Percentiles rank a stretch among this genome's conserved stretches.
Conservation (phyloP, 108 stramenopile genomes). For the Skeletonema costatum region DNA sequence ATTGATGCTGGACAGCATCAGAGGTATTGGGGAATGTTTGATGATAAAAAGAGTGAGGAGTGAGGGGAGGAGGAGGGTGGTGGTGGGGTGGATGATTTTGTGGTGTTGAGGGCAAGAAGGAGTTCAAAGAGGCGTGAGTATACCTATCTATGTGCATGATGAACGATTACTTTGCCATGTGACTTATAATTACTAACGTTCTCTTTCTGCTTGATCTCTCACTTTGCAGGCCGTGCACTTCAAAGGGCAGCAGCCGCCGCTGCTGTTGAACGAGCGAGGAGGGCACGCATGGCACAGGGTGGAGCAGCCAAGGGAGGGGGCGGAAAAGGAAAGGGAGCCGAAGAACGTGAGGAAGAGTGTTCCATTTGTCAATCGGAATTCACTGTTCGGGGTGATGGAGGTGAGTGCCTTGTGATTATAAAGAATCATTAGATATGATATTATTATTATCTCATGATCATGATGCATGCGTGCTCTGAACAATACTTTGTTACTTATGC, state of each 20-base stretch:
- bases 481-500: background rate
- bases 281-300: constrained; percentile 1
- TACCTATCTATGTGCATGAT: background rate
- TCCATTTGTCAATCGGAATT: constrained; percentile 5
- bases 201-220: background rate
- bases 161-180: background rate
- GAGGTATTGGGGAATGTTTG: constrained; percentile 5
- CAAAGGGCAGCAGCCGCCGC: background rate
- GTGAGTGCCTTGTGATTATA: background rate
- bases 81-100: background rate
- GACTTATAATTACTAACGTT: background rate
- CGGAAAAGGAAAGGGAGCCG: background rate
- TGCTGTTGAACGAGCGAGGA: constrained; percentile 2
- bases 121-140: constrained; percentile 3
- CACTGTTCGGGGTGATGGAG: constrained; percentile 4
- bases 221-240: background rate
- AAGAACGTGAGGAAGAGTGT: constrained; percentile 3
- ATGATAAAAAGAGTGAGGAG: background rate
- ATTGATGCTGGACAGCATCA: background rate
- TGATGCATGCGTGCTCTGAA: background rate
- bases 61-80: background rate
- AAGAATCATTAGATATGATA: background rate
- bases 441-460: too few relatives aligned
- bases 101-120: background rate
- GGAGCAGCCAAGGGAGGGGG: background rate